These are phyloP conservation scores for Stromatinia cepivora DNA, from an alignment of 2,329 filamentous ascomycete genomes.

Conservation along the genomic window DNA sequence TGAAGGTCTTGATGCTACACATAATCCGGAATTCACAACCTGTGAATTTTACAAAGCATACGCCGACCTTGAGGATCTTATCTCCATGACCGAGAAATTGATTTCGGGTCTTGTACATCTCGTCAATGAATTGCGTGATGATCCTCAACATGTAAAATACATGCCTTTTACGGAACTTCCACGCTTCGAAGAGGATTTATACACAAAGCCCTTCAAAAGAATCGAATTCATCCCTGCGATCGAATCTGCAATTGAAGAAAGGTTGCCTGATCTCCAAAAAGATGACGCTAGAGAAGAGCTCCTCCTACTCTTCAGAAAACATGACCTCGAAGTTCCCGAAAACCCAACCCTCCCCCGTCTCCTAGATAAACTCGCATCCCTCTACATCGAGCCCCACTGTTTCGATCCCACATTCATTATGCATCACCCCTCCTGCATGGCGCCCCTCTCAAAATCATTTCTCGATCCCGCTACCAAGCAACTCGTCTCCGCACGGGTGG, in stretches of 20 bases:
- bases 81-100: constrained; percentile 72
- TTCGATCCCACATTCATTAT: constrained; percentile 77
- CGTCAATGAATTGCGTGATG: constrained; percentile 49
- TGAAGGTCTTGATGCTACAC: constrained; percentile 85
- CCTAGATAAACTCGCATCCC: constrained; percentile 75
- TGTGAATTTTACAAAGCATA: constrained; percentile 96
- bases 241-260: constrained; percentile 61
- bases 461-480: constrained; percentile 70
- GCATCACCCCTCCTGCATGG: constrained; percentile 86
- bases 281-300: constrained; percentile 60
- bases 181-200: constrained; percentile 51
- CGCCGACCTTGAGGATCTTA: constrained; percentile 72
- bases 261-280: constrained; percentile 44
- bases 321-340: constrained; percentile 51
- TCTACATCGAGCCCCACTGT: constrained; percentile 78
- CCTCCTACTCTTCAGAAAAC: constrained; percentile 52
- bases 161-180: constrained; percentile 42
- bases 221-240: constrained; percentile 83
- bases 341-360: constrained; percentile 64
- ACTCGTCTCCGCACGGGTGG: constrained; percentile 74
- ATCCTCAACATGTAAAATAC: constrained; percentile 44
- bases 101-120: constrained; percentile 59
- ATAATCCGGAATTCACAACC: constrained; percentile 96
- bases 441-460: constrained; percentile 88
- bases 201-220: constrained; percentile 58